Conservation (phyloP, 2,329 filamentous ascomycete species). For the Penicillium hordei region DNA sequence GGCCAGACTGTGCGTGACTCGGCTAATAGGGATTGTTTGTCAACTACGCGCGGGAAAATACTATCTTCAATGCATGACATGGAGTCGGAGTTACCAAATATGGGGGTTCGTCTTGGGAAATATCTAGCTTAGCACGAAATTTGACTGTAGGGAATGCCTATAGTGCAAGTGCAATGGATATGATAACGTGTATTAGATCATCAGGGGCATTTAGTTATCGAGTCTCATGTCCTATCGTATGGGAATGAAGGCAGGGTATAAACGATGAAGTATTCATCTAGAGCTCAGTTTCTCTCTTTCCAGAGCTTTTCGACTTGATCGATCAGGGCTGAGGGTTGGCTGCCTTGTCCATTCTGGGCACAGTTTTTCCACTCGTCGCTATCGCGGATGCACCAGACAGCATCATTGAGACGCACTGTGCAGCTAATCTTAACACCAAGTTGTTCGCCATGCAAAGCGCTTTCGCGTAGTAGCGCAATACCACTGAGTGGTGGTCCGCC, state of each 20-base stretch:
- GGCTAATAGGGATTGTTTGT: neutral
- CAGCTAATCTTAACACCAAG: constrained; percentile 70
- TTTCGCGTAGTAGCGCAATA: constrained; percentile 45
- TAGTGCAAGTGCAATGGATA: neutral
- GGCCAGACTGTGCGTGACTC: neutral
- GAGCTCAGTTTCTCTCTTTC: constrained; percentile 28
- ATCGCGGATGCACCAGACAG: constrained; percentile 83
- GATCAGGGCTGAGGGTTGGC: constrained; percentile 62
- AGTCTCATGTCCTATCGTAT: constrained; percentile 2
- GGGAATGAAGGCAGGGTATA: neutral
- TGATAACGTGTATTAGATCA: neutral
- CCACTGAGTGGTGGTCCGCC: constrained; percentile 60
- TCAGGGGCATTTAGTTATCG: neutral
- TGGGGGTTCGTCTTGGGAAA: neutral
- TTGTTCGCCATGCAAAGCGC: constrained; percentile 54
- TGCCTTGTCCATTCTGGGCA: constrained; percentile 59
- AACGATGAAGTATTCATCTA: neutral
- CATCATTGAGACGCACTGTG: constrained; percentile 73
- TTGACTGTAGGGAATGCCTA: neutral
- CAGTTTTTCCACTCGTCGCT: constrained; percentile 77
- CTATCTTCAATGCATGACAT: neutral
- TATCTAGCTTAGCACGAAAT: neutral
- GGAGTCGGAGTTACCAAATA: neutral
- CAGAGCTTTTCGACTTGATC: constrained; percentile 73
- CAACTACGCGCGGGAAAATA: neutral